Evolutionary conservation across 176 grass and related monocot genomes (phyloP).

Genomic region (Aegilops bicornis): DNA sequence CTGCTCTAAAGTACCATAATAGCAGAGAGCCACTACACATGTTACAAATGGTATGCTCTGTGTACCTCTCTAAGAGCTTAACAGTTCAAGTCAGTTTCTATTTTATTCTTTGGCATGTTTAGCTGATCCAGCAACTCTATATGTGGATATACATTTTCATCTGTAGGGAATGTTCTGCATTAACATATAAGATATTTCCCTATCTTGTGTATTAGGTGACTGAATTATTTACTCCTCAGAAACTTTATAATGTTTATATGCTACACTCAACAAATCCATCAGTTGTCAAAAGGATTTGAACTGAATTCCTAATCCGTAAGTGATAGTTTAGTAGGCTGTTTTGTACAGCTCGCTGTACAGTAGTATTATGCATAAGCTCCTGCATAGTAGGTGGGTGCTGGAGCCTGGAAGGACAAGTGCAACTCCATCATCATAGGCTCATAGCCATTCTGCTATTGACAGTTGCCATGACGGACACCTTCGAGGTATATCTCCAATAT

Average conservation of each 20-base stretch:
- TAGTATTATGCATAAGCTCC: not conserved
- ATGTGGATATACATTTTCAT: not conserved
- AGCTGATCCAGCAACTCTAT: not conserved
- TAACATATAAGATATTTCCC: not conserved
- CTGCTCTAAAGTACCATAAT: conserved; percentile 51
- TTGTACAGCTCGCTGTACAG: not conserved
- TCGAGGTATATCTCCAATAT: too few relatives aligned
- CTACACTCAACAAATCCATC: not conserved
- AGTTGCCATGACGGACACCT: too few relatives aligned
- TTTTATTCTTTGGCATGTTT: not conserved
- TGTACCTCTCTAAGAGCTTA: conserved; percentile 8
- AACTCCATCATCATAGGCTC: too few relatives aligned
- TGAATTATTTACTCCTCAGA: not conserved
- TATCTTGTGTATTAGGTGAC: not conserved
- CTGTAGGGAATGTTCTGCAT: not conserved
- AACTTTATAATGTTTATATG: not conserved
- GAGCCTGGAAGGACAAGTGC: too few relatives aligned
- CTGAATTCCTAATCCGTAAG: not conserved
- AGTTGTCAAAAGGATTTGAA: not conserved
- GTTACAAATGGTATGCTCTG: conserved; percentile 62
- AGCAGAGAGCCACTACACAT: conserved; percentile 64
- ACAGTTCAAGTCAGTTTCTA: not conserved
- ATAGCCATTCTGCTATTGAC: too few relatives aligned
- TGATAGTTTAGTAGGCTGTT: not conserved
- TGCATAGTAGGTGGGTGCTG: not conserved